phyloP scores from a whole-genome alignment of 345 rosid genomes.

The Citrus reticulata region DNA sequence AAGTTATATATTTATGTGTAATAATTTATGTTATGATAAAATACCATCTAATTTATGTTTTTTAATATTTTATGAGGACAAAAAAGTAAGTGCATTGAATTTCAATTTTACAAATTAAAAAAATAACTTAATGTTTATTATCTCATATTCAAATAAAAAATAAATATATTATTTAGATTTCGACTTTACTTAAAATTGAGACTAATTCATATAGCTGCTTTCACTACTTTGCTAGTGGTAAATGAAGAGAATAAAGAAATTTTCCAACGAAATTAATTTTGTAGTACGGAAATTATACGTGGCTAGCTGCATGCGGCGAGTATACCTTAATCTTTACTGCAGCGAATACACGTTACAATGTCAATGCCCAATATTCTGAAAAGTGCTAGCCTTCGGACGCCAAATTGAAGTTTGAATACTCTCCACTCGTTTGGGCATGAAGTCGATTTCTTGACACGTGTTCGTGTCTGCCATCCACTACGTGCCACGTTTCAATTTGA shows the following conservation, averaged over 20 bases:
- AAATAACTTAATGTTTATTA: no score
- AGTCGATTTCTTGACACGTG: not conserved
- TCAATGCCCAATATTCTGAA: not conserved
- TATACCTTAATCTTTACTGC: not conserved
- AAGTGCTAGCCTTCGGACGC: not conserved
- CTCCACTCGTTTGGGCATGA: not conserved
- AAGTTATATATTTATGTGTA: fast-evolving
- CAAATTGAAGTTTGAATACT: not conserved
- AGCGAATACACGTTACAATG: not conserved
- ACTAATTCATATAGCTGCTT: no score
- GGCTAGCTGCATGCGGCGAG: not conserved
- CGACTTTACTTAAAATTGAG: no score
- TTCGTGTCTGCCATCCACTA: not conserved
- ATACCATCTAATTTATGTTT: no score
- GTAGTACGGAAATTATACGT: not conserved
- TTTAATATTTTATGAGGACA: no score
- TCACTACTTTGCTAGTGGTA: not conserved
- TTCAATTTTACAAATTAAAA: no score
- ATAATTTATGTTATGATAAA: no score
- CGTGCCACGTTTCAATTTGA: not conserved
- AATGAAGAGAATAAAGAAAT: not conserved
- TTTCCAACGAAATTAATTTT: not conserved
- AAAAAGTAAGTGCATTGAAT: no score
- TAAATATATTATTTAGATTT: no score
- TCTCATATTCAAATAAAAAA: no score